Conservation (phyloP, 768 basidiomycete species). For the Lactarius sanguifluus region DNA sequence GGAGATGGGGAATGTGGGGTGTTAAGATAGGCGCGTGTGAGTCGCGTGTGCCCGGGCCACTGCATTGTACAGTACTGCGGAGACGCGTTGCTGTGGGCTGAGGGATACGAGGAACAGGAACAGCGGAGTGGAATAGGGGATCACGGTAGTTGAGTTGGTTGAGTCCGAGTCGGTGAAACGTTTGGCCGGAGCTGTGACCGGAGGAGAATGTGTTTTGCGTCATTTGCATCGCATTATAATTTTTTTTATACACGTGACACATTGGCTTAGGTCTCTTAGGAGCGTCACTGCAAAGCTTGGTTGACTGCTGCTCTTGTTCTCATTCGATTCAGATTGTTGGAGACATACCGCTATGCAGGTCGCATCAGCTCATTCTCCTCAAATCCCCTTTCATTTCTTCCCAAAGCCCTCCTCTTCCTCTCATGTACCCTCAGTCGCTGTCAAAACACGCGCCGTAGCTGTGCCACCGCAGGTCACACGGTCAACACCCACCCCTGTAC, state of each 20-base stretch:
- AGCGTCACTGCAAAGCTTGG: not conserved
- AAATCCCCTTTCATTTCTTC: conserved; percentile 35
- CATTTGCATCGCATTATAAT: conserved; percentile 2
- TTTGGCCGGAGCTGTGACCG: not conserved
- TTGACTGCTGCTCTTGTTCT: conserved; percentile 1
- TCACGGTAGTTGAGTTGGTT: not conserved
- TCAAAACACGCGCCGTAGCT: conserved; percentile 37
- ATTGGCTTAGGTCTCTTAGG: not conserved
- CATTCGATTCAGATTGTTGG: not conserved
- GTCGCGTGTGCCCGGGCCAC: too few relatives aligned
- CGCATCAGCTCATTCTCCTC: conserved; percentile 15
- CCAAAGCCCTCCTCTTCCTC: conserved; percentile 34
- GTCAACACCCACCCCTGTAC: not conserved
- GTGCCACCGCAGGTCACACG: conserved; percentile 21
- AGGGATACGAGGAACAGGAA: conserved; percentile 3
- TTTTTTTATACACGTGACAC: not conserved
- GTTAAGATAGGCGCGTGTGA: not conserved
- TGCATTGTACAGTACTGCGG: not conserved
- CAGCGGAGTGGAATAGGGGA: not conserved
- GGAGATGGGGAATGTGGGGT: not conserved
- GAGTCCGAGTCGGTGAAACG: not conserved
- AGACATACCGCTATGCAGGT: conserved; percentile 24
- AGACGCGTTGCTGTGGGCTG: not conserved
- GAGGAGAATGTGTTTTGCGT: not conserved
- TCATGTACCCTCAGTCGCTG: conserved; percentile 26